These are phyloP conservation scores for Fusarium irregulare DNA, from an alignment of 2,329 filamentous ascomycete species.

Conservation along the genomic window DNA sequence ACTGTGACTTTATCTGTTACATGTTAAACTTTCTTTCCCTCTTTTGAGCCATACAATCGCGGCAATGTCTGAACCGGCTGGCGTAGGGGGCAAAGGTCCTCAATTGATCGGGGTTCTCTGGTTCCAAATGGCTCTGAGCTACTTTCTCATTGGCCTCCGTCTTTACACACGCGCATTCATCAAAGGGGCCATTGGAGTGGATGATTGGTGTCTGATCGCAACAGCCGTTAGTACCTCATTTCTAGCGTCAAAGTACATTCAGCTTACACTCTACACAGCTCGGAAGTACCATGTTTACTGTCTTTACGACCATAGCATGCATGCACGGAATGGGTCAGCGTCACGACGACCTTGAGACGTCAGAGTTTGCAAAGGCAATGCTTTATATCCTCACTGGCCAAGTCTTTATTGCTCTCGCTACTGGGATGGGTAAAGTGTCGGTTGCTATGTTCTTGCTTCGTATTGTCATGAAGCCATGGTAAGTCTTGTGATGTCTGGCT, in stretches of 20 bases:
- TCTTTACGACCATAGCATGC: background rate
- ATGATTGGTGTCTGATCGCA: background rate
- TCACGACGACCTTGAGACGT: background rate
- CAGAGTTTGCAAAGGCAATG: background rate
- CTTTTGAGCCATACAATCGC: background rate
- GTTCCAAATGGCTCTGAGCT: background rate
- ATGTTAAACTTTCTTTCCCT: background rate
- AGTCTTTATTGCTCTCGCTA: background rate
- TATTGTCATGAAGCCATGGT: constrained; percentile 1
- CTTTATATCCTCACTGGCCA: background rate
- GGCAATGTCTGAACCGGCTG: background rate
- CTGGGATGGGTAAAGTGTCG: background rate
- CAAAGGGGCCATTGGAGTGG: background rate
- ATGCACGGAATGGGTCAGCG: background rate
- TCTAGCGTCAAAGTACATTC: background rate
- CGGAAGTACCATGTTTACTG: background rate
- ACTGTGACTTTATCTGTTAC: too few relatives aligned
- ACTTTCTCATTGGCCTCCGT: background rate
- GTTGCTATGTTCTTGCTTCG: background rate
- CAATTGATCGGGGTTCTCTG: background rate
- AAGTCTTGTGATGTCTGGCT: background rate
- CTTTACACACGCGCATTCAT: background rate
- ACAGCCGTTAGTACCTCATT: background rate
- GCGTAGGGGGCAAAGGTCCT: background rate
- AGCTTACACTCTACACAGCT: background rate